These are phyloP conservation scores for Lycium barbarum DNA, from an alignment of 257 asterid genomes.

Conservation along the genomic window DNA sequence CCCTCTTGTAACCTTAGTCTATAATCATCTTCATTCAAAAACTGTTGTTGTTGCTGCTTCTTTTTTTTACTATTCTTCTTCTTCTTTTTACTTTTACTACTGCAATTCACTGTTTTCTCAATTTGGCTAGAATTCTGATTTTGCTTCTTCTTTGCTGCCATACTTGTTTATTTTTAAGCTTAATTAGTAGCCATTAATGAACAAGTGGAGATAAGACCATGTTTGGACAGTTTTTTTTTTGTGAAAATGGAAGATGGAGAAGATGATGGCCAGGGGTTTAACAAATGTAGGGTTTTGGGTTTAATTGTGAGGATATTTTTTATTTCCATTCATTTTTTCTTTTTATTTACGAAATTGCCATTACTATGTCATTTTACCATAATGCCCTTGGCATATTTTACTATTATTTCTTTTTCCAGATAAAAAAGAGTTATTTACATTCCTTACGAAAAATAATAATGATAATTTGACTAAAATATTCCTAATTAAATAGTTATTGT, in stretches of 20 bases:
- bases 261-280: conserved; percentile 50
- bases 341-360: no score
- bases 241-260: conserved; percentile 40
- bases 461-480: no score
- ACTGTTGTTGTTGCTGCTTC: conserved; percentile 49
- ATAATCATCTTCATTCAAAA: conserved; percentile 64
- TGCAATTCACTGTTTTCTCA: conserved; percentile 37
- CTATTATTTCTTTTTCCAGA: no score
- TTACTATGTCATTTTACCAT: no score
- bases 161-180: conserved; percentile 35
- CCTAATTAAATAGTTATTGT: no score
- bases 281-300: conserved; percentile 78
- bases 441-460: no score
- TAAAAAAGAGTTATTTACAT: no score
- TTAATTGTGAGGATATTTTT: neutral
- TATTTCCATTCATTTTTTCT: no score
- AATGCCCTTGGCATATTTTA: no score
- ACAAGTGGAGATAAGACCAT: conserved; percentile 26
- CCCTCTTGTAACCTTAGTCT: conserved; percentile 76
- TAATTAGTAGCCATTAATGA: conserved; percentile 39
- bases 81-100: conserved; percentile 41
- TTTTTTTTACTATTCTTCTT: conserved; percentile 41
- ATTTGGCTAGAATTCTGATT: conserved; percentile 27
- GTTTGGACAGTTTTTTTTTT: conserved; percentile 18
- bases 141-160: conserved; percentile 53